A percentile compares a stretch with the other conserved stretches of the same genome.
Evolutionary conservation across 2,329 filamentous ascomycete genomes (phyloP).

Genomic region (Xylariaceae sp.): DNA sequence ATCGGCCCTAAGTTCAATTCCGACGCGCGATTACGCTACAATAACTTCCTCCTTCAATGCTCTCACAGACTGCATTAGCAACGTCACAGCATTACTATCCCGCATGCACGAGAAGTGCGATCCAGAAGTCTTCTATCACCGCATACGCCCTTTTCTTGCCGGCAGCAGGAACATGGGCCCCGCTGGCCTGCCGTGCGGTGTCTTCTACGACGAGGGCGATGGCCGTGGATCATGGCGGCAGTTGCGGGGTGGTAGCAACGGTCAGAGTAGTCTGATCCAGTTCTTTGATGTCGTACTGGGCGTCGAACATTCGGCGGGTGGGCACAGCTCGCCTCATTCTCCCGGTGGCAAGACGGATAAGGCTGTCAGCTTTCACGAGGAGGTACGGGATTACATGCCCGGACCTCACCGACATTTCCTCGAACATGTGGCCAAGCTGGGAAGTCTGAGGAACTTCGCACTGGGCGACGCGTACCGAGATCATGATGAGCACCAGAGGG

Average conservation of each 20-base stretch:
- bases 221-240: constrained; percentile 64
- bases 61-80: constrained; percentile 63
- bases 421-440: constrained; percentile 60
- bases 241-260: constrained; percentile 87
- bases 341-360: constrained; percentile 5
- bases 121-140: constrained; percentile 82
- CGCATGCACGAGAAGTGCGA: constrained; percentile 90
- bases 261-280: constrained; percentile 87
- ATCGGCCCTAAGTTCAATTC: constrained; percentile 66
- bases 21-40: constrained; percentile 51
- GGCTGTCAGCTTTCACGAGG: constrained; percentile 42
- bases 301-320: constrained; percentile 62
- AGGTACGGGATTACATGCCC: constrained; percentile 90
- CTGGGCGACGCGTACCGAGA: not conserved
- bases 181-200: constrained; percentile 75
- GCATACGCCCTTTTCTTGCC: constrained; percentile 82
- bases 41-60: constrained; percentile 61
- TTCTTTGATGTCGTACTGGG: constrained; percentile 87
- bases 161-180: constrained; percentile 90
- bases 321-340: constrained; percentile 25
- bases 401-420: constrained; percentile 78
- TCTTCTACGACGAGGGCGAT: constrained; percentile 76
- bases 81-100: constrained; percentile 63
- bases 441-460: constrained; percentile 72
- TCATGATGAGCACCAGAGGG: constrained; percentile 37